Conservation (phyloP, 148 eudicot species). For the Rhododendron vialii region DNA sequence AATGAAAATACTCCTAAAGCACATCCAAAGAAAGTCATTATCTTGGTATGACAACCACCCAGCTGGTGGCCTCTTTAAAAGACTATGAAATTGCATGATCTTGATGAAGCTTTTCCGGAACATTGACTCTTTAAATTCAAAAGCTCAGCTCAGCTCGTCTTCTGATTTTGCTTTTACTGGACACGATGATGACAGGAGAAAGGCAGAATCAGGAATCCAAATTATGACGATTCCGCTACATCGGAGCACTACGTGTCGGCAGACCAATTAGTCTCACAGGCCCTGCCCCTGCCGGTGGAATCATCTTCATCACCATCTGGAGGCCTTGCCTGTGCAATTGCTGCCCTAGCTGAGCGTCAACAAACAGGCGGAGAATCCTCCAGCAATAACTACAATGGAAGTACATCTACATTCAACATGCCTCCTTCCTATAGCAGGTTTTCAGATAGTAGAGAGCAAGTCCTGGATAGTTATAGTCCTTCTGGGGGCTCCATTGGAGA, state of each 20-base stretch:
- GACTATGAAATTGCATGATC: background rate
- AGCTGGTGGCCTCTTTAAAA: background rate
- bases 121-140: background rate
- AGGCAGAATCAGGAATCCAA: slow-evolving; percentile 34
- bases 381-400: slow-evolving; percentile 25
- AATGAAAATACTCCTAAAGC: background rate
- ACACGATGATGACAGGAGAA: slow-evolving; percentile 48
- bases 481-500: slow-evolving; percentile 20
- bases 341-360: slow-evolving; percentile 95
- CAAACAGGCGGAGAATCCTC: slow-evolving; percentile 52
- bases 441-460: slow-evolving; percentile 26
- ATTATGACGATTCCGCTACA: slow-evolving; percentile 25
- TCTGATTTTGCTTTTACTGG: background rate
- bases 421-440: slow-evolving; percentile 49
- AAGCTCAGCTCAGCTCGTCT: background rate
- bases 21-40: background rate
- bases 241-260: slow-evolving; percentile 35
- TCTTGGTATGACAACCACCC: background rate
- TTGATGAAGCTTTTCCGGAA: background rate
- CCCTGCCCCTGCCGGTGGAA: slow-evolving; percentile 29
- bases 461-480: slow-evolving; percentile 19
- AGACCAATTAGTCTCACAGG: slow-evolving; percentile 33
- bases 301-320: slow-evolving; percentile 89
- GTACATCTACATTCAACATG: slow-evolving; percentile 32
- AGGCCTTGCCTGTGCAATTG: slow-evolving; percentile 91